Evolutionary conservation across 306 rosid genomes (phyloP), one percentile per base, ranked within the genome.

Genomic region (Carpinus fangiana): DNA sequence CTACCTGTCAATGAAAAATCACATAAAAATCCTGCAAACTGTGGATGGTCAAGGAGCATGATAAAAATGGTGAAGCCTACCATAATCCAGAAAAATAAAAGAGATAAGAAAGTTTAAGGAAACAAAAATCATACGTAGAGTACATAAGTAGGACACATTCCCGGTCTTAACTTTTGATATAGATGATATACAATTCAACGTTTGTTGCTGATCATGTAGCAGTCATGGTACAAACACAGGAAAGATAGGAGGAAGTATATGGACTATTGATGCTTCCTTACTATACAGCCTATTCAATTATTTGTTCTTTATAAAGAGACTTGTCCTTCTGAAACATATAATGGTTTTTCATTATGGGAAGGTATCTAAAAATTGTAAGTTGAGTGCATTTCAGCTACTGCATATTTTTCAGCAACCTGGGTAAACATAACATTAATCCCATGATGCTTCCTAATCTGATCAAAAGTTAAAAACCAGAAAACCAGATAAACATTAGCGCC

Each of bases 1-100:
- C 26, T 67, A 41, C 72, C 72, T 67, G 72, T 67, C 51, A 67
- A 66, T 41, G 16, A 17, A 66, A 41, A 66, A 66, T 23, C 12
- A 38, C 28, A 36, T 66, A 66, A 66, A 66, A 66, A 38, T 18
- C 52, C 31, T 18, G 72, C 14, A 67, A 31, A 38, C 23, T 67
- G 72, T 38, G 72, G 23, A 9, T 41, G 7, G 28, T 38, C 26
- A 67, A 67, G 50, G 72, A 23, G 1, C 14, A 67, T 67, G 72
- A 18, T 10, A 67, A 67, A 67, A 41, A 18, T 67, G 28, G 51
- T 67, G 72, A 67, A 67, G 72, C 41, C 0, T 31, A 31, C 4
- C 20, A 31, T 62, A 28, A 64, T 16, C 70, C 70, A 64, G 21
- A 36, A 34, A 64, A 31, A 64, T 0, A 41, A 66, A 38, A 10